A percentile compares a stretch with the other conserved stretches of the same genome.
phyloP scores from a whole-genome alignment of 2,329 filamentous ascomycete genomes.

The Bipolaris oryzae region DNA sequence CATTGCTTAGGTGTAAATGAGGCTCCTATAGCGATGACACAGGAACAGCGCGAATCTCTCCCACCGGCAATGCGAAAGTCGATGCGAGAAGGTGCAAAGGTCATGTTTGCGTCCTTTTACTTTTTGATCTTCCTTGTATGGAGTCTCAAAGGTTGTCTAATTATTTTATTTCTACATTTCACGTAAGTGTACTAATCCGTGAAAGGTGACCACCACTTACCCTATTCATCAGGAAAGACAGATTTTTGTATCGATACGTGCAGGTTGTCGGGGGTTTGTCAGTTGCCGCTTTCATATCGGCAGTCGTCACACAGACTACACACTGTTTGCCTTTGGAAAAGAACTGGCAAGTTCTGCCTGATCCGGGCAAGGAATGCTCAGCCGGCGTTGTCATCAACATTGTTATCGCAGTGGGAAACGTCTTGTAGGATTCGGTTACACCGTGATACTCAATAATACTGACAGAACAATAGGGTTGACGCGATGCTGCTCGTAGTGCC shows the following conservation, averaged over 20 bases:
- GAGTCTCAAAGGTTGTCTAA: slow-evolving; percentile 1
- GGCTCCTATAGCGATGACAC: slow-evolving; percentile 8
- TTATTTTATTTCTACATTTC: not conserved
- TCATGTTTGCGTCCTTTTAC: not conserved
- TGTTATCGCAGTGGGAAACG: slow-evolving; percentile 3
- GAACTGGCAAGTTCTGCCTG: slow-evolving; percentile 4
- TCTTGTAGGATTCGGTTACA: not conserved
- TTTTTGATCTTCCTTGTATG: slow-evolving; percentile 1
- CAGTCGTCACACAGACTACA: slow-evolving; percentile 1
- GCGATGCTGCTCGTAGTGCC: slow-evolving; percentile 1
- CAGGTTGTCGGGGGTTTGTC: not conserved
- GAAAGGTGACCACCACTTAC: no score
- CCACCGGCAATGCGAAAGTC: not conserved
- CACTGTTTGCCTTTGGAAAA: slow-evolving; percentile 5
- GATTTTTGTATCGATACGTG: slow-evolving; percentile 2
- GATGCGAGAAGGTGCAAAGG: slow-evolving; percentile 6
- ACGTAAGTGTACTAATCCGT: no score
- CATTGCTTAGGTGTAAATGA: not conserved
- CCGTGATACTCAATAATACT: fast-evolving
- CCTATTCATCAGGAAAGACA: no score
- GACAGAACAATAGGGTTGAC: not conserved
- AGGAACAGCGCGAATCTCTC: slow-evolving; percentile 5
- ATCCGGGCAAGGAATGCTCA: not conserved
- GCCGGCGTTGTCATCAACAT: slow-evolving; percentile 4
- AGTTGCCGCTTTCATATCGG: not conserved